Evolutionary conservation across 306 rosid species (phyloP), one percentile per base, ranked within the genome.

Genomic region (Abrus pulchellus): DNA sequence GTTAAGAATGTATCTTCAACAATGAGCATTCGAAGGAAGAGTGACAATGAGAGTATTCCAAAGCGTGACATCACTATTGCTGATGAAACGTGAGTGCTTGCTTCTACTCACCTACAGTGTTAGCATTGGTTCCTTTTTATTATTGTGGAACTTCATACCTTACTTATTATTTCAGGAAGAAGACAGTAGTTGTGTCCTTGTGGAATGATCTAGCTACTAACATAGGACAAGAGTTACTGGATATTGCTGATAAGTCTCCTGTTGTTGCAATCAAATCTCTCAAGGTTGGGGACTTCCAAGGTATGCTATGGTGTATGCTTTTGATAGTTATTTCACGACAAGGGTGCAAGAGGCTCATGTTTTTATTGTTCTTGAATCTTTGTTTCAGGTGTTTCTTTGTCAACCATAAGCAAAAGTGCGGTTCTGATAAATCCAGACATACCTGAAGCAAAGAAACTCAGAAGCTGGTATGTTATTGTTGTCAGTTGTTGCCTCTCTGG

Each of bases 51-150:
- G 83, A 87, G 20, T 29, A 66, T 94, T 67, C 89, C 98, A 12
- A 95, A 95, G 86, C 98, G 99, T 80, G 99, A 95, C 78, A 89
- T 95, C 64, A 93, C 94, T 20, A 90, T 95, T 90, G 96, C 97
- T 69, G 99, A 95, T 87, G 98, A 90, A 53, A 83, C 92, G 99
- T 95, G 57, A 54, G 91, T 79, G 5, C 11, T 55, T 68, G 49
- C 62, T 48, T 6, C 45, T 38, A 54, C 1, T 54, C n/a, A 7
- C 1, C 11, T 56, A 3, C 65, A 7, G 9, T 59, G 47, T 43
- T 29, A 6, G 14, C 9, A 12, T 32, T 60, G 33, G 6, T 41
- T 28, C 2, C 7, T 11, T 44, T 55, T 52, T 8, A 13, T 47
- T 63, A 29, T 63, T 13, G 2, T 72, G 14, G 63, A 8, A 32